These are phyloP conservation scores for Hanseniaspora lachancei DNA, from an alignment of 805 yeast genomes.

Conservation along the genomic window DNA sequence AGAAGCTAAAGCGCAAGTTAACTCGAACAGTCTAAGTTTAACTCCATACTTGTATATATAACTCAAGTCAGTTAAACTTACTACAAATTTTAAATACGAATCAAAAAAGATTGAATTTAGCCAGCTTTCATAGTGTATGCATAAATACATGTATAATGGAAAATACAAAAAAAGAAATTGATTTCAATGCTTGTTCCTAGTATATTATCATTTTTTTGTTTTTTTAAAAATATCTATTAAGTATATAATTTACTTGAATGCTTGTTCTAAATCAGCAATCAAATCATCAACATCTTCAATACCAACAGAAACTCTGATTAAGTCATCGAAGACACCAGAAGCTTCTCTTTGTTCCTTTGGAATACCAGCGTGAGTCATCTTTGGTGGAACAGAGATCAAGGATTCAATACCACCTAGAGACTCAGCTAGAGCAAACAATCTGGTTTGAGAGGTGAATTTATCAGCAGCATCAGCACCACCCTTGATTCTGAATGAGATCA, in stretches of 20 bases:
- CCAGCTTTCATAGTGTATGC: too few relatives aligned
- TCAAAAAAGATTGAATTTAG: too few relatives aligned
- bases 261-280: conserved; percentile 57
- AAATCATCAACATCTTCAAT: conserved; percentile 73
- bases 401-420: conserved; percentile 86
- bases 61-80: too few relatives aligned
- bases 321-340: conserved; percentile 68
- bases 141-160: too few relatives aligned
- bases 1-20: too few relatives aligned
- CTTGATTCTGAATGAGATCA: conserved; percentile 72
- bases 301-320: conserved; percentile 74
- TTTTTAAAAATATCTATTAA: background rate
- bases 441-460: conserved; percentile 57
- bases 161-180: background rate
- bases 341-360: conserved; percentile 65
- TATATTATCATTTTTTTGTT: background rate
- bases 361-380: conserved; percentile 87
- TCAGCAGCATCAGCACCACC: conserved; percentile 74
- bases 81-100: too few relatives aligned
- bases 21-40: too few relatives aligned
- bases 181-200: background rate
- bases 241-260: conserved; percentile 31
- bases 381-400: conserved; percentile 74
- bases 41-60: too few relatives aligned
- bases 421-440: conserved; percentile 74